phyloP scores from a whole-genome alignment of 164 flowering plant genomes.

The Macadamia integrifolia region DNA sequence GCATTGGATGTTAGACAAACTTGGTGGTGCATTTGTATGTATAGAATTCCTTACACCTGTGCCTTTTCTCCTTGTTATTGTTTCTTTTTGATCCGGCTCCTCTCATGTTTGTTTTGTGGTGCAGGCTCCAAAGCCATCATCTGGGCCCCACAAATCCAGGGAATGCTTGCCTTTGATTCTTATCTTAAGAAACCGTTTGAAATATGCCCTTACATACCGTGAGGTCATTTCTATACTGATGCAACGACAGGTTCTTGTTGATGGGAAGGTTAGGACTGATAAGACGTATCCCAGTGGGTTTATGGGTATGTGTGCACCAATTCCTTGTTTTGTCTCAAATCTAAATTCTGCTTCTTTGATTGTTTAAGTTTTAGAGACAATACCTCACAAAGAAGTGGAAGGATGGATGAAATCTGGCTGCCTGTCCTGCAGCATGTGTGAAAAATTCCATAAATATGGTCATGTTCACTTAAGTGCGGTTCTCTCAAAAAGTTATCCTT shows the following conservation, averaged over 20 bases:
- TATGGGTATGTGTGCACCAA: conserved; percentile 43
- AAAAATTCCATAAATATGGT: no score
- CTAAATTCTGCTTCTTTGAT: background rate
- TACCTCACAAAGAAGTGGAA: no score
- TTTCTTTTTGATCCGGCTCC: no score
- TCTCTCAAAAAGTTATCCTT: no score
- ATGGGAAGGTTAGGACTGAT: conserved; percentile 60
- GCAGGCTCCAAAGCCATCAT: conserved; percentile 67
- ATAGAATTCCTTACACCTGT: background rate
- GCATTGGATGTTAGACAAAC: conserved; percentile 70
- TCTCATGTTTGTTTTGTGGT: background rate
- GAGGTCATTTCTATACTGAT: conserved; percentile 54
- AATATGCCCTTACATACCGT: conserved; percentile 53
- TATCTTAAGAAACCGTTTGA: conserved; percentile 48
- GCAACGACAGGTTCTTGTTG: conserved; percentile 55
- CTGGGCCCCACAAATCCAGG: conserved; percentile 63
- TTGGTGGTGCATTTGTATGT: conserved; percentile 68
- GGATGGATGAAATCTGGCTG: background rate
- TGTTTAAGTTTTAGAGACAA: background rate
- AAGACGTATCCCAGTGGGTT: conserved; percentile 60
- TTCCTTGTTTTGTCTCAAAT: background rate
- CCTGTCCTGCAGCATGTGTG: background rate
- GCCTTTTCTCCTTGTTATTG: background rate
- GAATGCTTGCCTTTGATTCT: conserved; percentile 59
- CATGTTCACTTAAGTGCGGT: no score